phyloP scores from a whole-genome alignment of 2,329 filamentous ascomycete species.

The Xylaria sp. region DNA sequence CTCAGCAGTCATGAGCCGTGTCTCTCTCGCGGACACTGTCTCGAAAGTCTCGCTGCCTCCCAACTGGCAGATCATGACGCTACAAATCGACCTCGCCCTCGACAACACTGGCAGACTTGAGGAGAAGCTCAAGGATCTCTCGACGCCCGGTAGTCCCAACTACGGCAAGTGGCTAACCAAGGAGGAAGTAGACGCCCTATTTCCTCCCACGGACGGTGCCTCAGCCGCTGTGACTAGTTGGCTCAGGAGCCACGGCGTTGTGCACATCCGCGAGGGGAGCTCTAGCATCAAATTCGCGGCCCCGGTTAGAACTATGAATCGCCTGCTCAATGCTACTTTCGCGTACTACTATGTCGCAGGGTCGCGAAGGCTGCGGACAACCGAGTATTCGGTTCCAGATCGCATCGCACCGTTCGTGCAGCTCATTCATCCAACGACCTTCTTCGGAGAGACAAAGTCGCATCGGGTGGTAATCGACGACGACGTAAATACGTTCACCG shows the following conservation, averaged over 20 bases:
- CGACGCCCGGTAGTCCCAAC: slow-evolving; percentile 31
- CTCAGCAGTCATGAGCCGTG: slow-evolving; percentile 25
- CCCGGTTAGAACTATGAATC: slow-evolving; percentile 36
- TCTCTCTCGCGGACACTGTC: slow-evolving; percentile 7
- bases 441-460: slow-evolving; percentile 43
- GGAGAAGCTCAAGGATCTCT: slow-evolving; percentile 32
- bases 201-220: slow-evolving; percentile 30
- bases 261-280: slow-evolving; percentile 25
- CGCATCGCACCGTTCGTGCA: slow-evolving; percentile 44
- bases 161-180: slow-evolving; percentile 36
- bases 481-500: background rate
- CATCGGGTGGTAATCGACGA: slow-evolving; percentile 6
- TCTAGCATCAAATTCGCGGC: slow-evolving; percentile 38
- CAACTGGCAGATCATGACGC: slow-evolving; percentile 23
- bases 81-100: slow-evolving; percentile 37
- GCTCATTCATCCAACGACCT: slow-evolving; percentile 50
- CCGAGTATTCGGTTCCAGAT: slow-evolving; percentile 33
- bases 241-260: slow-evolving; percentile 31
- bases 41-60: slow-evolving; percentile 8
- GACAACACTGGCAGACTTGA: slow-evolving; percentile 35
- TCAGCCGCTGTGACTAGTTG: slow-evolving; percentile 32
- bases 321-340: slow-evolving; percentile 39
- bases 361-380: slow-evolving; percentile 41
- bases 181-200: slow-evolving; percentile 32
- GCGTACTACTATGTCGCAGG: slow-evolving; percentile 42